Conservation (phyloP, 495 filamentous ascomycete genomes). For the Achaetomiella virescens region DNA sequence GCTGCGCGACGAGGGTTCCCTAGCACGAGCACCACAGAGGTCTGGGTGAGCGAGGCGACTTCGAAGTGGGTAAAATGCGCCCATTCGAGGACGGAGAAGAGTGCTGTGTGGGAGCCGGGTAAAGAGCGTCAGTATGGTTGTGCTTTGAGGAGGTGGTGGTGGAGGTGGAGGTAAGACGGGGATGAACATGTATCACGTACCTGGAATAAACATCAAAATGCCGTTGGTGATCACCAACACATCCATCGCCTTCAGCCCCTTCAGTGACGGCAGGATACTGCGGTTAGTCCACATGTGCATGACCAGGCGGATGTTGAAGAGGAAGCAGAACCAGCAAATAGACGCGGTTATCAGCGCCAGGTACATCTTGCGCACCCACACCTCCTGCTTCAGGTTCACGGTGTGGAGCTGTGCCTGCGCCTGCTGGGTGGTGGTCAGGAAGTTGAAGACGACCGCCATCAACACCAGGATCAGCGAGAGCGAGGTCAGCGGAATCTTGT, state of each 20-base stretch:
- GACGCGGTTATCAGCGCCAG: conserved; percentile 54
- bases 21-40: conserved; percentile 64
- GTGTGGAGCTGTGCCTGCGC: conserved; percentile 42
- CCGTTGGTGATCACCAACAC: conserved; percentile 35
- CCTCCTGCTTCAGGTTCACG: not conserved
- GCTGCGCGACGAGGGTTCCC: conserved; percentile 69
- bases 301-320: conserved; percentile 68
- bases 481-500: conserved; percentile 39
- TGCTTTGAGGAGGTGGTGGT: not conserved
- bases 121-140: conserved; percentile 4
- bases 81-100: conserved; percentile 66
- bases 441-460: conserved; percentile 52
- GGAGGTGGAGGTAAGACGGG: conserved; percentile 5
- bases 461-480: conserved; percentile 50
- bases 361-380: conserved; percentile 47
- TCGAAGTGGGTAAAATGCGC: conserved; percentile 40
- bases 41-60: conserved; percentile 55
- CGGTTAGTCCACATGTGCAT: conserved; percentile 34
- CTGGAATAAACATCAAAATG: conserved; percentile 60
- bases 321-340: conserved; percentile 67
- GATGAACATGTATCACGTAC: conserved; percentile 54
- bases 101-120: conserved; percentile 41
- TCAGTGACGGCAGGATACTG: conserved; percentile 25
- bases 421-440: conserved; percentile 54
- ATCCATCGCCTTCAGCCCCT: conserved; percentile 32